phyloP scores from a whole-genome alignment of 805 yeast species.

The Suhomyces sp. region DNA sequence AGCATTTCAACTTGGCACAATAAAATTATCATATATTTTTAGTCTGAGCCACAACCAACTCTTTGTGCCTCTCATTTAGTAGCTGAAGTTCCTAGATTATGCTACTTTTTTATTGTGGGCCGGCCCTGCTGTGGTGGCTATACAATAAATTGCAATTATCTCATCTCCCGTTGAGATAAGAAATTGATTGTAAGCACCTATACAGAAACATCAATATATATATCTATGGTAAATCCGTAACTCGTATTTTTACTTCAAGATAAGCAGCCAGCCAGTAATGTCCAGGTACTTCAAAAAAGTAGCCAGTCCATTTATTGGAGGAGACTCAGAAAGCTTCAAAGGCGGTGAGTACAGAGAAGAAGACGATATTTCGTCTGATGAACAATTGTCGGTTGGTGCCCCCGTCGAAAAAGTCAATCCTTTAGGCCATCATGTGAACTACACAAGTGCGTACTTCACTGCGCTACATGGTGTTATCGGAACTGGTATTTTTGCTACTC shows the following conservation, averaged over 20 bases:
- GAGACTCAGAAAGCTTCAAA: not conserved
- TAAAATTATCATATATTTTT: not conserved
- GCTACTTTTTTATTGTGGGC: not conserved
- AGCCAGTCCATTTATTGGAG: not conserved
- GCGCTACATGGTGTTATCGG: conserved; percentile 71
- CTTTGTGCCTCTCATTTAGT: not conserved
- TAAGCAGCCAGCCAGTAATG: not conserved
- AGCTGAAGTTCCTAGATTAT: no score
- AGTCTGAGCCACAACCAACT: not conserved
- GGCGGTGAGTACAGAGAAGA: conserved; percentile 5
- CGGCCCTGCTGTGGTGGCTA: not conserved
- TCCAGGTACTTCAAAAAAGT: not conserved
- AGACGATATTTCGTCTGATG: conserved; percentile 5
- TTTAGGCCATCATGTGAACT: conserved; percentile 35
- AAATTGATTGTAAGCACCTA: not conserved
- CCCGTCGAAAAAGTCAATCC: conserved; percentile 41
- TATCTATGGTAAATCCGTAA: not conserved
- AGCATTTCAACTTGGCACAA: not conserved
- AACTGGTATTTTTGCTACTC: conserved; percentile 74
- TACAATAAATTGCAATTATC: not conserved
- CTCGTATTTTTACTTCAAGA: not conserved
- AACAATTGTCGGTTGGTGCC: conserved; percentile 30
- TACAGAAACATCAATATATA: not conserved
- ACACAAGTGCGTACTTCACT: conserved; percentile 54
- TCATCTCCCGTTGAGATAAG: not conserved